Percentiles rank a stretch among this genome's conserved stretches.
These are phyloP conservation scores for Hypoxylon sp. DNA, from an alignment of 2,329 filamentous ascomycete genomes.

Conservation along the genomic window DNA sequence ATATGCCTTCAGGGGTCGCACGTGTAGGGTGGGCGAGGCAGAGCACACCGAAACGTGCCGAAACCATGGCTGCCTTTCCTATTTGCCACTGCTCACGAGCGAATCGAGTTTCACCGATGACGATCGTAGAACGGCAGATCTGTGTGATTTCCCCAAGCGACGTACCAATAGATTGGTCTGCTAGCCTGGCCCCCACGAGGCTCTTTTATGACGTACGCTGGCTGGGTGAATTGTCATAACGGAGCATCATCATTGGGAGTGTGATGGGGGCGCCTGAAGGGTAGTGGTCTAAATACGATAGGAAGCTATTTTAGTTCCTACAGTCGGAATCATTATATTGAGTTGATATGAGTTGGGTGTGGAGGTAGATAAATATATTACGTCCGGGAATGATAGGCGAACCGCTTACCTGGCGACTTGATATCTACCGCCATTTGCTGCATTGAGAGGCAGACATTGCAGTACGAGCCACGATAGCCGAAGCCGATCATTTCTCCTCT, in stretches of 20 bases:
- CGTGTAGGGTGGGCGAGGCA: conserved; percentile 1
- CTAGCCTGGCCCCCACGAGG: background rate
- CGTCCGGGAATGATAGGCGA: background rate
- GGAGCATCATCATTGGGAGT: background rate
- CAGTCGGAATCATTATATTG: background rate
- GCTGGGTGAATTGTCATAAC: background rate
- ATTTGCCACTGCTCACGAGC: background rate
- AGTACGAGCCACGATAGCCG: background rate
- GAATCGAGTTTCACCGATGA: background rate
- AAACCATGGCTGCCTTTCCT: conserved; percentile 1
- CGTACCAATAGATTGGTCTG: background rate
- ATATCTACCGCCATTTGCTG: background rate
- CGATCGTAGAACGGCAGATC: background rate
- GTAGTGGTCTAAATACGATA: background rate
- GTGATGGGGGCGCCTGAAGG: background rate
- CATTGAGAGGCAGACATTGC: background rate
- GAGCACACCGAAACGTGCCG: background rate
- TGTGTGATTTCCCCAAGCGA: background rate
- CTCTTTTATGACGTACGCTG: background rate
- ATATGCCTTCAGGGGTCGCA: background rate
- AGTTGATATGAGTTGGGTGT: background rate
- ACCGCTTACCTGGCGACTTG: background rate
- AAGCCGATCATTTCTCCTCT: background rate
- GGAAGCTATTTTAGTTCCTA: background rate
- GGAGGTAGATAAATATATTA: background rate